phyloP scores from a whole-genome alignment of 2,329 filamentous ascomycete genomes.

The Sporothrix sp. region DNA sequence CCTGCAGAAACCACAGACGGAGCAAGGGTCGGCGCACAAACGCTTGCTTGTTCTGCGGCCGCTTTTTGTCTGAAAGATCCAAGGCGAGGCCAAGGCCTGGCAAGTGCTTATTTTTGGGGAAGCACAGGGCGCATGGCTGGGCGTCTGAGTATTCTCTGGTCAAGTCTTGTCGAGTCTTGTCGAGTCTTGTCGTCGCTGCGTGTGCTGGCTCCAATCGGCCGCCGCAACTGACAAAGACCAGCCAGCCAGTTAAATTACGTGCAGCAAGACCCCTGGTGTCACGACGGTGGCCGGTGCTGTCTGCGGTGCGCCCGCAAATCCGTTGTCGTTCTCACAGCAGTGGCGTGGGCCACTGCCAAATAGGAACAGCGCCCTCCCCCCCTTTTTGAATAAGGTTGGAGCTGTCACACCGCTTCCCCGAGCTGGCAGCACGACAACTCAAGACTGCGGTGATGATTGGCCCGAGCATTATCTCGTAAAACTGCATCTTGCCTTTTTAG shows the following conservation, averaged over 20 bases:
- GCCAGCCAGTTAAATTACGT: slow-evolving; percentile 4
- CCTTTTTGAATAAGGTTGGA: slow-evolving; percentile 3
- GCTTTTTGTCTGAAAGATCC: too few relatives aligned
- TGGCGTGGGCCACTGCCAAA: neutral
- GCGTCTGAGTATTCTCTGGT: too few relatives aligned
- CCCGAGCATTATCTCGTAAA: too few relatives aligned
- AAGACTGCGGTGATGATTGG: slow-evolving; percentile 1
- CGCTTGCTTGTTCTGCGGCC: too few relatives aligned
- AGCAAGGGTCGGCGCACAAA: neutral
- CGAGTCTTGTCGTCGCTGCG: too few relatives aligned
- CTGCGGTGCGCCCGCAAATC: slow-evolving; percentile 1
- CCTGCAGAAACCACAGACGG: neutral
- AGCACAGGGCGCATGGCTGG: too few relatives aligned
- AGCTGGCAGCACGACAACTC: neutral
- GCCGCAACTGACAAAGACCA: neutral
- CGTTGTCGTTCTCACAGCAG: too few relatives aligned
- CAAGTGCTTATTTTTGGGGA: too few relatives aligned
- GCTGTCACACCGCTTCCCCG: slow-evolving; percentile 8
- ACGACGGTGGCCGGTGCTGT: neutral
- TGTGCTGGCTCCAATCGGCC: neutral
- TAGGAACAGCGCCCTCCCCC: neutral
- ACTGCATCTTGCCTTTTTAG: neutral
- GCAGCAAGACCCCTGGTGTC: slow-evolving; percentile 9
- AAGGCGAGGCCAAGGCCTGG: too few relatives aligned
- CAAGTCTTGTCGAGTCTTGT: too few relatives aligned